Evolutionary conservation across 2,329 filamentous ascomycete genomes (phyloP), one percentile per base, ranked within the genome.

Genomic region (Paracorniculantispora psalliotae): DNA sequence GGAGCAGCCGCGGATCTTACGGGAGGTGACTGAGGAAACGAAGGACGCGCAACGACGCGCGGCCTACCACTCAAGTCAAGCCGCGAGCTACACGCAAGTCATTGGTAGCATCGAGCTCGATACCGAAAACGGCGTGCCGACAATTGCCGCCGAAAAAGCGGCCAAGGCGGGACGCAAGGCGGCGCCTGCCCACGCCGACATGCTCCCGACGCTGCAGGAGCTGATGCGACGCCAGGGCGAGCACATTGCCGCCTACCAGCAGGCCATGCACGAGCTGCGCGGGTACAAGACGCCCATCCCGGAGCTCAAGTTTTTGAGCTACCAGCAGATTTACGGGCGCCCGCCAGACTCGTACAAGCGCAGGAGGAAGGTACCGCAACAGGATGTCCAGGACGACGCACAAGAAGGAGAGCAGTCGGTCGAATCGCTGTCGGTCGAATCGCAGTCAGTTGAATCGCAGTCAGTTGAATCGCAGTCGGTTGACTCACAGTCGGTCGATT

Each of bases 1-100:
- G 33, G 66, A 60, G 26, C 50, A 47, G 28, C 62, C 64, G 19
- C 53, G 51, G 46, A 55, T 57, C 49, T 52, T 64, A 4, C 62
- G 60, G 3, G 12, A 57, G 12, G 66, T 70, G 26, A 62, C 69
- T 5, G 61, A 59, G 13, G 60, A 63, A 51, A 63, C 63, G 12
- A 62, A 64, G n/a, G 49, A 62, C 46, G 52, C 67, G 28, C 72
- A 73, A 56, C 65, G 62, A 13, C 60, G 63, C 26, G 68, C 67
- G 13, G 65, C 67, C 0, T 67, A 69, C 52, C 72, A 73, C 56
- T 66, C 64, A 41, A 67, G 63, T 12, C 69, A 73, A 59, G 67
- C 64, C 17, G 65, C 68, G 5, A 63, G 64, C 9, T 73, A 72
- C 41, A 35, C 41, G 9, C 57, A 52, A 13, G 67, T 64, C 12